phyloP scores from a whole-genome alignment of 805 yeast genomes.

The Helenozyma baotianmanensis region DNA sequence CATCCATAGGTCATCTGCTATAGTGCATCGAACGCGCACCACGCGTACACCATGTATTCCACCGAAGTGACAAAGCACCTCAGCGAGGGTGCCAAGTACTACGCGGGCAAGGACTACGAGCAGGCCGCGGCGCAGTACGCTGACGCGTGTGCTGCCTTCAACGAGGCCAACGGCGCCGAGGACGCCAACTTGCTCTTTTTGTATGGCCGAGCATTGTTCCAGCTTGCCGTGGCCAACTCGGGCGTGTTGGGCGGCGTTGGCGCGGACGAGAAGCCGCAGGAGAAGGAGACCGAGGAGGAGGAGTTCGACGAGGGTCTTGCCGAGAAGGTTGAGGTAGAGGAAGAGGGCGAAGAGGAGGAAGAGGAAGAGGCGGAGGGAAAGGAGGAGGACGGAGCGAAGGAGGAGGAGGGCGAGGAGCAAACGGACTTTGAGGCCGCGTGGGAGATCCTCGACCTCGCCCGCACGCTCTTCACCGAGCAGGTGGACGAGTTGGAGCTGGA shows the following conservation, averaged over 20 bases:
- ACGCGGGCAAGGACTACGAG: constrained; percentile 62
- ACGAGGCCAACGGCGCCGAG: constrained; percentile 46
- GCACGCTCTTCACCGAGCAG: constrained; percentile 55
- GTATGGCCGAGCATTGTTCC: constrained; percentile 79
- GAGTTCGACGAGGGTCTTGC: constrained; percentile 13
- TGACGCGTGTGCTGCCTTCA: constrained; percentile 60
- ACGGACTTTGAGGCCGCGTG: constrained; percentile 84
- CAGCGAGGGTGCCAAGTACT: constrained; percentile 58
- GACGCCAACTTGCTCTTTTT: constrained; percentile 72
- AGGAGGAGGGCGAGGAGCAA: constrained; percentile 41
- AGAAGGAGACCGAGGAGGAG: constrained; percentile 2
- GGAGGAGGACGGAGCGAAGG: constrained; percentile 22
- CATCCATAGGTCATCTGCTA: too few relatives aligned
- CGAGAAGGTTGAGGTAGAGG: constrained; percentile 18
- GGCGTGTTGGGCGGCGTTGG: constrained; percentile 60
- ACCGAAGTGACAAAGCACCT: constrained; percentile 20
- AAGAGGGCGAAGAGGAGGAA: constrained; percentile 17
- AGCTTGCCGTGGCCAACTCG: constrained; percentile 67
- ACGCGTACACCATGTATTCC: constrained; percentile 14
- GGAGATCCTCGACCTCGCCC: constrained; percentile 77
- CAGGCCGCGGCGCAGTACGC: constrained; percentile 68
- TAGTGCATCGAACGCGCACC: too few relatives aligned
- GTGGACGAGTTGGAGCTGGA: constrained; percentile 21
- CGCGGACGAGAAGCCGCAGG: constrained; percentile 1
- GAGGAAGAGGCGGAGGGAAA: constrained; percentile 17